Evolutionary conservation across 2,329 filamentous ascomycete genomes (phyloP).

Genomic region (Tolypocladium guangdongense): DNA sequence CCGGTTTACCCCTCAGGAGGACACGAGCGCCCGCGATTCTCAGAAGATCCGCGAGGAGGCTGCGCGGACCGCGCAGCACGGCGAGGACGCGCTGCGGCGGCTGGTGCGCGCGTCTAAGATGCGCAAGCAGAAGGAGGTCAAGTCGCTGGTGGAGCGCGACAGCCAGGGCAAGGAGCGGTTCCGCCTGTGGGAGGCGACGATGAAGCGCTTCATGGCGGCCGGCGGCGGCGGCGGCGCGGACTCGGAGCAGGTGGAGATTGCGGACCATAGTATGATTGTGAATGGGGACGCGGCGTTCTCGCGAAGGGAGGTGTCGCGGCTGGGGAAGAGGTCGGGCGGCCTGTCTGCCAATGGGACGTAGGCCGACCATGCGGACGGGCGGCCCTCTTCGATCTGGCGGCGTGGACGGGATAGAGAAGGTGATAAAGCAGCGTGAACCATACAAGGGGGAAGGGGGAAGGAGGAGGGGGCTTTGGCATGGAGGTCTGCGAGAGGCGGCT

Average conservation of each 20-base stretch:
- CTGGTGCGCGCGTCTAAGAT: constrained; percentile 52
- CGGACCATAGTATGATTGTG: constrained; percentile 55
- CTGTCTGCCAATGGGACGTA: constrained; percentile 11
- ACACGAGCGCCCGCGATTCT: constrained; percentile 35
- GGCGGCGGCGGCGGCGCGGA: constrained; percentile 18
- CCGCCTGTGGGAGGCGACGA: constrained; percentile 49
- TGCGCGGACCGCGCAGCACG: constrained; percentile 47
- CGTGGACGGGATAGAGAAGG: background rate
- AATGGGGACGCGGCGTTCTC: constrained; percentile 43
- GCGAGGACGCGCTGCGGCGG: constrained; percentile 48
- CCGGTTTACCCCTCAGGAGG: constrained; percentile 43
- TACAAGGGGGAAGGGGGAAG: too few relatives aligned
- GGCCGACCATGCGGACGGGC: background rate
- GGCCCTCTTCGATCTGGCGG: background rate
- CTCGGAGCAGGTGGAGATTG: constrained; percentile 37
- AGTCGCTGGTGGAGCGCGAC: constrained; percentile 42
- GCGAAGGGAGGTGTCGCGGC: constrained; percentile 40
- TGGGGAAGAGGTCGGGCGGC: constrained; percentile 27
- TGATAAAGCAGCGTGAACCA: background rate
- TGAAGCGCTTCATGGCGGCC: constrained; percentile 40
- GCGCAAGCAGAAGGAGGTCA: constrained; percentile 53
- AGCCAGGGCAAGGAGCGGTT: constrained; percentile 42
- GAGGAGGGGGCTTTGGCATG: background rate
- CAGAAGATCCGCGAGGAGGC: constrained; percentile 50
- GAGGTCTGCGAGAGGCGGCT: background rate